Base-by-base conservation (phyloP, 1,284 basidiomycete genomes). In the Ustilago sp. region DNA sequence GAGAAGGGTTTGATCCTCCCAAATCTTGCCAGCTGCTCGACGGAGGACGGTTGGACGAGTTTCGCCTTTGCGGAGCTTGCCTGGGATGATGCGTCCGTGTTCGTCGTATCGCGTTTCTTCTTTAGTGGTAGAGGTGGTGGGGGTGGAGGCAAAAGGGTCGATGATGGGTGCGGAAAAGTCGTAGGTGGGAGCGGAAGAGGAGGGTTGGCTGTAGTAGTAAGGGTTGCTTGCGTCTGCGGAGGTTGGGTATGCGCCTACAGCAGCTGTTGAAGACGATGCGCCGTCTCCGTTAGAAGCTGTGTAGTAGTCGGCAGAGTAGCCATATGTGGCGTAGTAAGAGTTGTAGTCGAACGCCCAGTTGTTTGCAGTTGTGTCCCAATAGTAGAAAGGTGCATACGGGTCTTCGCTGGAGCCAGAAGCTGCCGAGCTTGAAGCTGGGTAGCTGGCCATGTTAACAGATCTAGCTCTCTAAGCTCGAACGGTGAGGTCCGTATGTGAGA, bases 1-100 rank as follows among this genome's bases (percentile, higher is more conserved):
- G 17, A 99, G 87, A 59, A 99, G 88, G 2, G 94, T 97, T 86
- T 94, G 93, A 86, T 99, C 97, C 87, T 99, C 97, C 95, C 96
- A 99, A 15, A 94, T 91, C 87, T 95, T 94, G 23, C 97, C 97
- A 55, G 90, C 95, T 0, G 94, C 96, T 86, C 97, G 97, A 41
- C 97, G 90, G 59, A 99, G 87, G 11, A 99, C 97, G 4, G 97
- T 99, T 57, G 92, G 92, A 54, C 97, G 89, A 87, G 95, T 97
- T 54, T 95, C 94, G 62, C 94, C 94, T 86, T 94, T 94, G 1
- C 92, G 92, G 7, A 86, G 69, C 11, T 74, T 70, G n/a, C 83
- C 85, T 0, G 82, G 74, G 28, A 83, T 74, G 54, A 68, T 31
- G n/a, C 67, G 61, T 11, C 71, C 74, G 12, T 72, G 17, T 28